Conservation (phyloP, 148 eudicot genomes). For the Camellia japonica region DNA sequence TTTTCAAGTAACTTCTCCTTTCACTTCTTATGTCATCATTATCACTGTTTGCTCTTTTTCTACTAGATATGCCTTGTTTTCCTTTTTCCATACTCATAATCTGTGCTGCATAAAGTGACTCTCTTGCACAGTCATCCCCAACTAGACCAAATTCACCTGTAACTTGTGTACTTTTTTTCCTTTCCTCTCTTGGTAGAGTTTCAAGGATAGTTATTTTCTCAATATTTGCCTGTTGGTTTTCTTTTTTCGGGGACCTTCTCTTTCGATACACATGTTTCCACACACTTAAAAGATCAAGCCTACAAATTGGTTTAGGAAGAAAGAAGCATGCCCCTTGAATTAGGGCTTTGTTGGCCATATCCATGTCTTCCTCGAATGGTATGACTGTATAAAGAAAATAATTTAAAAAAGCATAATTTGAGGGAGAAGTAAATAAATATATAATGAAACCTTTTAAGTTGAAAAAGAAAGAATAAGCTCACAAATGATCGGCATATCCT, state of each 20-base stretch:
- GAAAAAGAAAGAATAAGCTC: conserved; percentile 14
- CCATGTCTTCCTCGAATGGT: conserved; percentile 10
- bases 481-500: conserved; percentile 32
- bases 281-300: conserved; percentile 12
- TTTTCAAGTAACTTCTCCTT: not conserved
- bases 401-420: not conserved
- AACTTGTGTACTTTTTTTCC: not conserved
- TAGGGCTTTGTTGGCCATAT: conserved; percentile 9
- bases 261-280: conserved; percentile 36
- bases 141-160: not conserved
- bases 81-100: not conserved
- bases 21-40: not conserved
- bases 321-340: conserved; percentile 27
- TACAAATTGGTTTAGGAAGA: conserved; percentile 23
- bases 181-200: not conserved
- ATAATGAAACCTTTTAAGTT: not conserved
- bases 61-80: conserved; percentile 3
- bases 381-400: conserved; percentile 25
- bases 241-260: not conserved
- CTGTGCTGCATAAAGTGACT: not conserved
- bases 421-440: not conserved
- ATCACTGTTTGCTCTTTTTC: not conserved
- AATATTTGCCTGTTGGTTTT: not conserved
- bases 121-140: not conserved
- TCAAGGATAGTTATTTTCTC: not conserved